Evolutionary conservation across 1,284 basidiomycete genomes (phyloP), one percentile per base, ranked within the genome.

Genomic region (Thecaphora frezii): DNA sequence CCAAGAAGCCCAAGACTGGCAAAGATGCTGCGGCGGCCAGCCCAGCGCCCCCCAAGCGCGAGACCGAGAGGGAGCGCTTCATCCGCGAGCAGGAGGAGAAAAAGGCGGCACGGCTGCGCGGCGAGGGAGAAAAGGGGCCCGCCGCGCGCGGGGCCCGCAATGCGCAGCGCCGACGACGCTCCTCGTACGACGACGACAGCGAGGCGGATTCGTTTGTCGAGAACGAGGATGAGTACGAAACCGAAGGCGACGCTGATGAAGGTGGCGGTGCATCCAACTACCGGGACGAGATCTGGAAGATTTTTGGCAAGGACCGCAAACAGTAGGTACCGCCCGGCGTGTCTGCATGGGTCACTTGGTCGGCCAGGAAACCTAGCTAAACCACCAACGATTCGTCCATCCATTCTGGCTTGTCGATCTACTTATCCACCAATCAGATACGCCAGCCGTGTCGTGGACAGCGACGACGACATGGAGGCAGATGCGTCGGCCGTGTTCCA

Each of bases 391-490:
- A n/a, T 36, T 40, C 30, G 22, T 30, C 53, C 28, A 18, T 14
- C n/a, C 25, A 19, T 19, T 36, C 14, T n/a, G 33, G 4, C n/a
- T 30, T 36, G 12, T 16, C 4, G 22, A 24, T 3, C 22, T 38
- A n/a, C 33, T 16, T 18, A 5, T 19, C 22, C 40, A 19, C 40
- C 18, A 4, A 21, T 7, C 41, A 60, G 52, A 5, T 74, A 74
- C 44, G 58, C 65, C 1, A 61, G 63, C 40, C 51, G 66, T 13
- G 51, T 69, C 37, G 60, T 69, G 33, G 69, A 73, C 36, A 71
- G 69, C 60, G 71, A 75, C 48, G 73, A 75, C 47, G 75, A 77
- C 22, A 77, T 77, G 75, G 75, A 77, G 43, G 75, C 75, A 4
- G 74, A 71, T 22, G 69, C 73, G 9, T 58, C 50, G 0, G 66